phyloP scores from a whole-genome alignment of 2,329 filamentous ascomycete genomes.

The Epichloe coenophiala region DNA sequence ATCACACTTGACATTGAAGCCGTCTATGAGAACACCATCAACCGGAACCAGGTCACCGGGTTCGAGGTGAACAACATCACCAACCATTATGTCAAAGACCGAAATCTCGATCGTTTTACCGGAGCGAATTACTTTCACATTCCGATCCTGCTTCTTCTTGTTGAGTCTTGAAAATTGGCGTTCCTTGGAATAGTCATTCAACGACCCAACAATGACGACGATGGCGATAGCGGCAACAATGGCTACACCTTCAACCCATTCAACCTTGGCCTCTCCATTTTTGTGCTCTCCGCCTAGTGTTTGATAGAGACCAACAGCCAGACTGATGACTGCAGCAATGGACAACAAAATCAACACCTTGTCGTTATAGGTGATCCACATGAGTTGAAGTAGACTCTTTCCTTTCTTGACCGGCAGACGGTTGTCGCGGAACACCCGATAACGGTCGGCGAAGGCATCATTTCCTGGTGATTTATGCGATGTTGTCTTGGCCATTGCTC shows the following conservation, averaged over 20 bases:
- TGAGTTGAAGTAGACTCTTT: constrained; percentile 57
- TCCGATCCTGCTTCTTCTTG: constrained; percentile 63
- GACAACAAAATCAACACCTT: constrained; percentile 65
- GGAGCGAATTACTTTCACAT: constrained; percentile 58
- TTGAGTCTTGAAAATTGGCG: constrained; percentile 67
- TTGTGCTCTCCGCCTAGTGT: constrained; percentile 49
- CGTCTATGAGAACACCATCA: constrained; percentile 59
- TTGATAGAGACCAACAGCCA: constrained; percentile 64
- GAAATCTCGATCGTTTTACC: constrained; percentile 57
- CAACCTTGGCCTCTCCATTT: constrained; percentile 40
- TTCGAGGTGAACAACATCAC: constrained; percentile 60
- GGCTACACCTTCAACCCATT: constrained; percentile 73
- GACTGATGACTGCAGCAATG: constrained; percentile 55
- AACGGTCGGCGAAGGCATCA: constrained; percentile 45
- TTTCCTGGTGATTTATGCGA: constrained; percentile 7
- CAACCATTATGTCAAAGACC: constrained; percentile 54
- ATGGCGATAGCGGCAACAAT: constrained; percentile 71
- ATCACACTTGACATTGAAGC: constrained; percentile 63
- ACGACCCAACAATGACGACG: constrained; percentile 61
- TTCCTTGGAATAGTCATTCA: constrained; percentile 74
- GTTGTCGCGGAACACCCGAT: constrained; percentile 60
- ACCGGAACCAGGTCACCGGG: constrained; percentile 63
- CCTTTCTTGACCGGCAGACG: constrained; percentile 60
- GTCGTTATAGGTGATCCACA: constrained; percentile 77
- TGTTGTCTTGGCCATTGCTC: constrained; percentile 1